Base-by-base conservation (phyloP, 148 eudicot genomes). In the Cornus controversa region DNA sequence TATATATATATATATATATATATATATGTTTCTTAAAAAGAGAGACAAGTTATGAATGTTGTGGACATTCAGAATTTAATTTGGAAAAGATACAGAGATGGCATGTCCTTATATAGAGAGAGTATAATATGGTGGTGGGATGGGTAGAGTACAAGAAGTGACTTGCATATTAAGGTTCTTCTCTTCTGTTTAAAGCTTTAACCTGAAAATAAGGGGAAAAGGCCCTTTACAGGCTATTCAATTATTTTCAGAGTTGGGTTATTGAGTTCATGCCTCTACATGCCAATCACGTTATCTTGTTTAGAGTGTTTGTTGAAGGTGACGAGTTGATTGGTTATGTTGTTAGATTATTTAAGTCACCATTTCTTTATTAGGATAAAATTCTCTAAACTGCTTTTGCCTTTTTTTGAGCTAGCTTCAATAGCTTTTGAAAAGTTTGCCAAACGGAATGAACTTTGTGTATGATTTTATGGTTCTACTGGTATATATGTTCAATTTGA, bases 241-340 rank as follows among this genome's bases (percentile, higher is more conserved):
- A 64, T 73, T 79, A 74, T 79, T 54, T 79, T 79, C 58, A 73
- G 82, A 67, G 60, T 8, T 62, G 31, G n/a, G 23, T 26, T 80
- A 10, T 22, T 31, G n/a, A n/a, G 40, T 45, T 20, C 8, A 58
- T 31, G 58, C 20, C 36, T 28, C 14, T 28, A 34, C 76, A 34
- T 60, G 53, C 29, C 37, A 73, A 60, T 2, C 64, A 60, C 24
- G 25, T n/a, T 22, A 57, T 47, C 53, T 47, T 5, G 53, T 4
- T 47, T 47, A 50, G 25, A 11, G 3, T 50, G 57, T 50, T 50
- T 11, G 57, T 11, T 40, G 57, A 50, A 15, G 57, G 57, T 50
- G 57, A 60, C 9, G 23, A 60, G 8, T 18, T 60, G 23, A 20
- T 18, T 60, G 23, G 64, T 60, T 60, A 60, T 60, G 64, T 6